Conservation (phyloP, 2,329 filamentous ascomycete species). For the Didymosphaeria variabile region DNA sequence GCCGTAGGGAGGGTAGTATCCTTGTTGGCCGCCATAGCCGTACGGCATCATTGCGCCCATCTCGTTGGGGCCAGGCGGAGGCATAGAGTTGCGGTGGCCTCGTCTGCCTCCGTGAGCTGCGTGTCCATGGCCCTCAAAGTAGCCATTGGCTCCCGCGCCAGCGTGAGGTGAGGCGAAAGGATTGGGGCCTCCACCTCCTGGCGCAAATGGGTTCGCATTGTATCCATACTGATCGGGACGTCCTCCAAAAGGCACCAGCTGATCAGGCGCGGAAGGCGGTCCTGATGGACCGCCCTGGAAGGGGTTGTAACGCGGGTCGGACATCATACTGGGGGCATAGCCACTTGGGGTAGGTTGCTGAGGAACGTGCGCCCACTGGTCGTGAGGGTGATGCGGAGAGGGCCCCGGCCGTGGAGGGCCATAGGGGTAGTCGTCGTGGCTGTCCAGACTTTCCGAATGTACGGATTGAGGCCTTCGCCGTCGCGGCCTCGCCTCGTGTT, state of each 20-base stretch:
- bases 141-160: conserved; percentile 39
- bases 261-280: conserved; percentile 33
- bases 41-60: conserved; percentile 51
- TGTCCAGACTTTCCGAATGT: conserved; percentile 54
- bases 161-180: conserved; percentile 48
- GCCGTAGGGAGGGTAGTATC: conserved; percentile 43
- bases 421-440: conserved; percentile 57
- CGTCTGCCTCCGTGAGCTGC: conserved; percentile 27
- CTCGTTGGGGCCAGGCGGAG: conserved; percentile 35
- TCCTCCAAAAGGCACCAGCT: conserved; percentile 43
- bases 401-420: conserved; percentile 35
- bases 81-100: conserved; percentile 48
- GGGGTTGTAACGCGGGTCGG: conserved; percentile 42
- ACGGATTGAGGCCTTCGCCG: conserved; percentile 45
- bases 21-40: conserved; percentile 27
- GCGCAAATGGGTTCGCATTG: conserved; percentile 41
- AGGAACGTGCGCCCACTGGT: conserved; percentile 49
- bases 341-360: conserved; percentile 43
- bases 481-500: conserved; percentile 39
- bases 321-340: conserved; percentile 52
- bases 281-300: conserved; percentile 29
- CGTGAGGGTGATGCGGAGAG: conserved; percentile 46
- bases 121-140: conserved; percentile 44
- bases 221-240: conserved; percentile 51
- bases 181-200: conserved; percentile 36